Percentiles rank a stretch among this genome's conserved stretches.
Conservation (phyloP, 208 protist genomes). For the Leishmania tropica region DNA sequence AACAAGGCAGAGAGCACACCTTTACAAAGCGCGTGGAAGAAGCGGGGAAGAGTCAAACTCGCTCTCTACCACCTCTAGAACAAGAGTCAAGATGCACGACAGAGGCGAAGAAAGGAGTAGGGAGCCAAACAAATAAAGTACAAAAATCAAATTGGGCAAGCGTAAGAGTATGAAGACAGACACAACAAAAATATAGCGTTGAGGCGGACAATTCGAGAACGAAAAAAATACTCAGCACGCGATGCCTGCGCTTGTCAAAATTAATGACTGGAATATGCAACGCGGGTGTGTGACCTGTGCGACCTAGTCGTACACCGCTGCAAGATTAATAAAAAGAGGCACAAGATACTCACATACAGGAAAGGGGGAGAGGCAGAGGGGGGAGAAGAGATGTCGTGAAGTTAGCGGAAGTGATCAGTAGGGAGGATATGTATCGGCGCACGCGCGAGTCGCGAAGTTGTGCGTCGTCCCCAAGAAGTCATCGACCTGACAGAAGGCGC, state of each 20-base stretch:
- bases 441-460: background rate
- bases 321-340: background rate
- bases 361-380: background rate
- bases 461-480: background rate
- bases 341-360: background rate
- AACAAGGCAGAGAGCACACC: background rate
- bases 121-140: background rate
- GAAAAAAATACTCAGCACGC: constrained; percentile 16
- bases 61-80: background rate
- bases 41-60: background rate
- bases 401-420: background rate
- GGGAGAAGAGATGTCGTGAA: background rate
- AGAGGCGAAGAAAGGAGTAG: background rate
- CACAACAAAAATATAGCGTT: constrained; percentile 9
- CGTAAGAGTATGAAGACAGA: constrained; percentile 10
- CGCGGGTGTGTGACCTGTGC: background rate
- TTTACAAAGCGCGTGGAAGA: background rate
- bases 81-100: background rate
- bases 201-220: background rate
- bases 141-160: constrained; percentile 3
- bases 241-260: background rate
- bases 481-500: background rate
- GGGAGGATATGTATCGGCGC: background rate
- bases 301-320: constrained; percentile 1
- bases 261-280: constrained; percentile 4